These are phyloP conservation scores for Otatea glauca DNA, from an alignment of 176 grass and related monocot species.

Conservation along the genomic window DNA sequence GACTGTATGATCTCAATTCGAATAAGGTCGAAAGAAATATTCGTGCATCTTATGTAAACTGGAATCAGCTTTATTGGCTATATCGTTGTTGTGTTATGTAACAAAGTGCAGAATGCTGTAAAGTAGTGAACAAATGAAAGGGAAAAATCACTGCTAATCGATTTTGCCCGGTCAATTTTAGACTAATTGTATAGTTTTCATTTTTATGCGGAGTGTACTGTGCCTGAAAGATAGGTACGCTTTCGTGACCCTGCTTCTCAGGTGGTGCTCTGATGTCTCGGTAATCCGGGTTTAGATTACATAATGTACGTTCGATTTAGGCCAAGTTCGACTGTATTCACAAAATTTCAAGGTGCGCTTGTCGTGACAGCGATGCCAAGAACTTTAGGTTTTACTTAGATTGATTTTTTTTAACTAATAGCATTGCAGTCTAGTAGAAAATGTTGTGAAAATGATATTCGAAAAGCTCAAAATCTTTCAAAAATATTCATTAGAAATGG, in stretches of 20 bases:
- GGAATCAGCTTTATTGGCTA: neutral
- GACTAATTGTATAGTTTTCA: neutral
- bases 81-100: neutral
- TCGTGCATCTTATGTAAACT: neutral
- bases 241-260: neutral
- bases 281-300: neutral
- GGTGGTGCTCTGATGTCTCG: neutral
- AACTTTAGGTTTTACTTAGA: neutral
- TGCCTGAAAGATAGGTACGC: neutral
- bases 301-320: neutral
- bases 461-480: too few relatives aligned
- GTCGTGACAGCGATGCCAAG: too few relatives aligned
- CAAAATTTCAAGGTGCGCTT: neutral
- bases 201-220: neutral
- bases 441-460: neutral
- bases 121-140: neutral
- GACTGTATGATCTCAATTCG: neutral
- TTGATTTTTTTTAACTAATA: too few relatives aligned
- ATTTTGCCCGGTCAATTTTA: neutral
- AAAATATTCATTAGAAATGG: too few relatives aligned
- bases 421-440: neutral
- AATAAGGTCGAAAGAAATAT: neutral
- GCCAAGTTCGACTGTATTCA: neutral
- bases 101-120: neutral
- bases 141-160: neutral